A percentile compares a stretch with the other conserved stretches of the same genome.
Evolutionary conservation across 176 grass and related monocot species (phyloP).

Genomic region (Oryza officinalis): DNA sequence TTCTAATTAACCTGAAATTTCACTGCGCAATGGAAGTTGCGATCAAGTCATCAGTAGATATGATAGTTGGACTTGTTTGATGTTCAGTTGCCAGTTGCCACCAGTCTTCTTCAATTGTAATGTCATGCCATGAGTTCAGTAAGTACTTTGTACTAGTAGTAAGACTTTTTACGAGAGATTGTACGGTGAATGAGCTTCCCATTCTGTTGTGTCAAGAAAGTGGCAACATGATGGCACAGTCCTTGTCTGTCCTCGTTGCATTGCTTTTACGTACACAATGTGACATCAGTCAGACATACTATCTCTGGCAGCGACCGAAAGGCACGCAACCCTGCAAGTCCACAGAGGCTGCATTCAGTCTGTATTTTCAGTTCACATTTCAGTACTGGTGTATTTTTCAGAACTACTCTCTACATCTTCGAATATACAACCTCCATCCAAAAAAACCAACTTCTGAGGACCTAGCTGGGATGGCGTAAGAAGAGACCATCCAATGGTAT

Average conservation of each 20-base stretch:
- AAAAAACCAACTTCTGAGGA: too few species aligned
- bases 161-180: not conserved
- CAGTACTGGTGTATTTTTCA: not conserved
- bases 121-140: not conserved
- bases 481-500: too few species aligned
- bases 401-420: too few species aligned
- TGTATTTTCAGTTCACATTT: not conserved
- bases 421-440: too few species aligned
- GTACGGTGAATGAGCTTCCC: not conserved
- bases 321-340: not conserved
- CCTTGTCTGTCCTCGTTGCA: not conserved
- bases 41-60: not conserved
- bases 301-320: not conserved
- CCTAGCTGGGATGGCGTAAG: too few species aligned
- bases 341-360: not conserved
- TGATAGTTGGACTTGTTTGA: not conserved
- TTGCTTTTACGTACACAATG: not conserved
- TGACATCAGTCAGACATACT: not conserved
- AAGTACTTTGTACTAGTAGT: too few species aligned
- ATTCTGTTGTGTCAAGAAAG: not conserved
- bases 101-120: not conserved
- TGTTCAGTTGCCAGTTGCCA: not conserved
- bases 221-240: not conserved
- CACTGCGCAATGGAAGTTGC: not conserved
- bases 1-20: not conserved